Evolutionary conservation across 1,284 basidiomycete species (phyloP).

Genomic region (Puccinia sorghi): DNA sequence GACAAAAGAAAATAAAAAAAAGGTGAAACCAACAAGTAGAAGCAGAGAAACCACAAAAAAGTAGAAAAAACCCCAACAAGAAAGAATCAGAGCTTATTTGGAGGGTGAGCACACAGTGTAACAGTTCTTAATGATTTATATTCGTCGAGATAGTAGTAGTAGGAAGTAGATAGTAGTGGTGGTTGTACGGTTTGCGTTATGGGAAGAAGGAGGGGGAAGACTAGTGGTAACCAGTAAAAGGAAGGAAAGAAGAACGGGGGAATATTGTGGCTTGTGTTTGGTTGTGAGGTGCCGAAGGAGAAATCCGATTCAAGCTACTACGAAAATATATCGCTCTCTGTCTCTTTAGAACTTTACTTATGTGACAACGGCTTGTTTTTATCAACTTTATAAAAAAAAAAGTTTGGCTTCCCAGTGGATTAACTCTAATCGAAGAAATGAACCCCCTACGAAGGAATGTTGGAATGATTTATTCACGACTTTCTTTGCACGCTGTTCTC

Average conservation of each 20-base stretch:
- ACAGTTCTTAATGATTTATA: no score
- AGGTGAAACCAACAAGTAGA: no score
- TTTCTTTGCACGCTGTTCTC: background rate
- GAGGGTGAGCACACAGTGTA: no score
- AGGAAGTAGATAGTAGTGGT: no score
- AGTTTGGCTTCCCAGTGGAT: background rate
- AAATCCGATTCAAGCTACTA: constrained; percentile 5
- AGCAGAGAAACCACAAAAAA: no score
- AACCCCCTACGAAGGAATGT: background rate
- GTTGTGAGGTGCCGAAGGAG: background rate
- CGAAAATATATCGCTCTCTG: background rate
- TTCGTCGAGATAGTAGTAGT: no score
- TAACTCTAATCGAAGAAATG: constrained; percentile 10
- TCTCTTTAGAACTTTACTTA: background rate
- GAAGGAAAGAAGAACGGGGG: background rate
- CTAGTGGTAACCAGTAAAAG: constrained; percentile 1
- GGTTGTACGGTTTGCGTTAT: no score
- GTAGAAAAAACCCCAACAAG: no score
- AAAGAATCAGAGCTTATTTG: no score
- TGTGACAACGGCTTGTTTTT: background rate
- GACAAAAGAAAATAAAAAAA: no score
- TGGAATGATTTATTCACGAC: constrained; percentile 23
- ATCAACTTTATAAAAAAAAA: background rate
- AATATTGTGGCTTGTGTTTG: background rate
- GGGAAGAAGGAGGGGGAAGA: background rate